Base-by-base conservation (phyloP, 139 green algal genomes). In the Raphidocelis subcapitata region DNA sequence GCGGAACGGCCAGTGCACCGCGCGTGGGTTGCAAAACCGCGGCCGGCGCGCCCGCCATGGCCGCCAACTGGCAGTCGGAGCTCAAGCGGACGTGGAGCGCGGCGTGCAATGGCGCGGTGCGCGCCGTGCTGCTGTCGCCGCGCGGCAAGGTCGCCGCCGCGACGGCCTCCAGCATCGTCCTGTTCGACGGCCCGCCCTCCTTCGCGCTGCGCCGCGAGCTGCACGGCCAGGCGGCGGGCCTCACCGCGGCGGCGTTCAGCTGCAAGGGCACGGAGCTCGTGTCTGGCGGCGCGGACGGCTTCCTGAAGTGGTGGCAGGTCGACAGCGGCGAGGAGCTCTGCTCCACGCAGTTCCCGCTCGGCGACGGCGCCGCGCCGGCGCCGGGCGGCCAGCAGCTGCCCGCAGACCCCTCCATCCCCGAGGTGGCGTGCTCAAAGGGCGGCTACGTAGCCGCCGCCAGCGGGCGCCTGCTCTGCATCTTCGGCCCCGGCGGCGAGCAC, bases 231-330 rank as follows among this genome's bases (percentile, higher is more conserved):
- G 54, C 72, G 46, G 62, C 81, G 18, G 64, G 36, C 28, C 74
- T 87, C 23, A 84, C 78, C 28, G 81, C 81, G 23, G 36, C 44
- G 28, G 55, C 41, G 14, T 83, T 83, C 44, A 77, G 51, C 60
- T 59, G 64, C 47, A 59, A 72, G 56, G 36, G 81, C 51, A 37
- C 71, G 60, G 54, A 85, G 56, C 47, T 87, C 2, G 65, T 87
- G 23, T 80, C 72, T 31, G 82, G 79, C 10, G 79, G 66, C 15
- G 70, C 67, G 1, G 74, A 86, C 44, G 82, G 82, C 29, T 85
- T 82, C n/a, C 52, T 87, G 23, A 87, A 85, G 52, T 87, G 82
- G 82, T 85, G 82, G 82, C 70, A 87, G 47, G 74, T 85, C 8
- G 63, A 80, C 10, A 77, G 63, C 4, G 82, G 82, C 21, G 79